A percentile compares a stretch with the other conserved stretches of the same genome.
Evolutionary conservation across 768 basidiomycete genomes (phyloP).

Genomic region (Russula olivacea): DNA sequence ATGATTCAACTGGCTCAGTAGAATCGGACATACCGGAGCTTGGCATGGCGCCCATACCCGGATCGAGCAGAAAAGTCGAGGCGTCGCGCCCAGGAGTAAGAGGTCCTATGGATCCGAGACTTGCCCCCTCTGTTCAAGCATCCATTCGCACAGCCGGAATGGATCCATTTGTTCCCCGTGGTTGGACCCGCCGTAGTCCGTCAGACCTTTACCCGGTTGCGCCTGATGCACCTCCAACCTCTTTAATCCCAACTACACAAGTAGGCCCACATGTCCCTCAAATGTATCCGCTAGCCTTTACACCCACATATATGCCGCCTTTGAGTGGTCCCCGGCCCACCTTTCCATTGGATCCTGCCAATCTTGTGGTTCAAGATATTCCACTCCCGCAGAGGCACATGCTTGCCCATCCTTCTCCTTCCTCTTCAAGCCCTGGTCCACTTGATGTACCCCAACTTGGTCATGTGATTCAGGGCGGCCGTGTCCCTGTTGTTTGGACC

Average conservation of each 20-base stretch:
- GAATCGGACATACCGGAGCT: too few species aligned
- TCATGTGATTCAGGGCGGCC: neutral
- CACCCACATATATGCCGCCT: neutral
- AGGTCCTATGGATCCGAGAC: neutral
- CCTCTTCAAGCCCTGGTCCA: neutral
- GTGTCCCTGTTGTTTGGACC: neutral
- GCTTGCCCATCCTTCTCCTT: too few species aligned
- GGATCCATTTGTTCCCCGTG: neutral
- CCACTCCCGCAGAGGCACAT: neutral
- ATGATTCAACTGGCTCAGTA: too few species aligned
- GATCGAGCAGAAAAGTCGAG: neutral
- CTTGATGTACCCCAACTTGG: neutral
- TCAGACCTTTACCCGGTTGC: too few species aligned
- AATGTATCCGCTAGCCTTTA: neutral
- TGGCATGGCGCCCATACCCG: too few species aligned
- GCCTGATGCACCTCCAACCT: too few species aligned
- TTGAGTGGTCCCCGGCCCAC: neutral
- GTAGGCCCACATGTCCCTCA: neutral
- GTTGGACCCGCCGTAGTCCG: neutral
- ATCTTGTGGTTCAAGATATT: neutral
- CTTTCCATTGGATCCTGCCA: neutral
- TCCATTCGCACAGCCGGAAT: neutral
- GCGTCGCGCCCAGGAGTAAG: neutral
- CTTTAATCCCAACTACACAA: neutral
- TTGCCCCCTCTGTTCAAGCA: too few species aligned